Base-by-base conservation (phyloP, 352 stramenopile genomes). In the Phytophthora pistaciae region DNA sequence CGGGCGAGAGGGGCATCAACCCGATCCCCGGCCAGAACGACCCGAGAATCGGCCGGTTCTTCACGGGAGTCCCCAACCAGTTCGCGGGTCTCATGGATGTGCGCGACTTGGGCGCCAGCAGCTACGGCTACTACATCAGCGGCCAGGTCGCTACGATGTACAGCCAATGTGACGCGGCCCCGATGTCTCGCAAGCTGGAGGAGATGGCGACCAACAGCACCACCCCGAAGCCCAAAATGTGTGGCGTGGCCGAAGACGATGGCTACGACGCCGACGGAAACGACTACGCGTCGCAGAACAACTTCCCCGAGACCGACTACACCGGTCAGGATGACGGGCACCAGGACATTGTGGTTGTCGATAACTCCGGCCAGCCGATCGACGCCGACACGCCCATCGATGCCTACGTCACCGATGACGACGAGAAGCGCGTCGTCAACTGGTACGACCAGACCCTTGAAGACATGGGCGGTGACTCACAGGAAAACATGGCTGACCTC, bases 121-220 rank as follows among this genome's bases (percentile, higher is more conserved):
- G 84, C 70, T 91, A 91, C 77, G 75, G 78, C 65, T 91, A 87
- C 70, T 73, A 79, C n/a, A 44, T 91, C 62, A 84, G 63, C 29
- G 75, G 77, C 3, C 76, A 82, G 29, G 56, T 90, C 9, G 79
- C 77, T 2, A 65, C 68, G 1, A 80, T 87, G 77, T 89, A 82
- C 65, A 76, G 36, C 13, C 59, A 80, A 16, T 89, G 82, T 31
- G 71, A 87, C 36, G 68, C 60, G 0, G 73, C 69, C 10, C 61
- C 73, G 16, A 71, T 27, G 14, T 67, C 77, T 8, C 74, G 72
- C 2, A 70, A 58, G 46, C 21, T 79, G 18, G 11, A 74, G n/a
- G 77, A 78, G 8, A 70, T 49, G 0, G 13, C 38, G 5, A 16
- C 36, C 36, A 42, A 42, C 36, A 56, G 79, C 29, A 14, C 13